These are phyloP conservation scores for Diaporthe vexans DNA, from an alignment of 2,329 filamentous ascomycete genomes.

Conservation along the genomic window DNA sequence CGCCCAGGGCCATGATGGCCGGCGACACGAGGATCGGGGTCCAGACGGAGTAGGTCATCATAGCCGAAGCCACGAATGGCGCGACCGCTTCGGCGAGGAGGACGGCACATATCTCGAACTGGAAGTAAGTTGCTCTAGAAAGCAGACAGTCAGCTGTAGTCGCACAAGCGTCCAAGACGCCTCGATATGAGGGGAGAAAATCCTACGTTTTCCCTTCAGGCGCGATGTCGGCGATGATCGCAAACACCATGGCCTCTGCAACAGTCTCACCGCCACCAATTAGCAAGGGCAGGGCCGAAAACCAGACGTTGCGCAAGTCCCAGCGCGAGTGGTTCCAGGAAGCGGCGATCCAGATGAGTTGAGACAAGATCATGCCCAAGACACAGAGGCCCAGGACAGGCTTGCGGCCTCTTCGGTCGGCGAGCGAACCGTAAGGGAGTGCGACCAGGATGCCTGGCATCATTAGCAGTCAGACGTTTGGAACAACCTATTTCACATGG, in stretches of 20 bases:
- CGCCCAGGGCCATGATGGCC: slow-evolving; percentile 18
- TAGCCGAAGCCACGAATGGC: slow-evolving; percentile 27
- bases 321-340: slow-evolving; percentile 16
- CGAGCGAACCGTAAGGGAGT: slow-evolving; percentile 15
- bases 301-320: slow-evolving; percentile 27
- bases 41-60: slow-evolving; percentile 40
- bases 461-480: not conserved
- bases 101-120: slow-evolving; percentile 34
- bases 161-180: no score
- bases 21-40: slow-evolving; percentile 39
- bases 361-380: slow-evolving; percentile 34
- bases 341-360: slow-evolving; percentile 20
- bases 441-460: slow-evolving; percentile 24
- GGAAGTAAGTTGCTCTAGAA: slow-evolving; percentile 27
- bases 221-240: slow-evolving; percentile 30
- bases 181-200: no score
- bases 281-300: slow-evolving; percentile 1
- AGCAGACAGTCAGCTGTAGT: not conserved
- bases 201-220: slow-evolving; percentile 30
- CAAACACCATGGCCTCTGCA: slow-evolving; percentile 35
- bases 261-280: slow-evolving; percentile 35
- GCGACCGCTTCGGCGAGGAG: slow-evolving; percentile 33
- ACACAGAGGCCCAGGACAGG: slow-evolving; percentile 18
- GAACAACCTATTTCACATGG: no score
- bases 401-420: slow-evolving; percentile 26